phyloP scores from a whole-genome alignment of 129 eudicot species.

The Sambucus nigra region DNA sequence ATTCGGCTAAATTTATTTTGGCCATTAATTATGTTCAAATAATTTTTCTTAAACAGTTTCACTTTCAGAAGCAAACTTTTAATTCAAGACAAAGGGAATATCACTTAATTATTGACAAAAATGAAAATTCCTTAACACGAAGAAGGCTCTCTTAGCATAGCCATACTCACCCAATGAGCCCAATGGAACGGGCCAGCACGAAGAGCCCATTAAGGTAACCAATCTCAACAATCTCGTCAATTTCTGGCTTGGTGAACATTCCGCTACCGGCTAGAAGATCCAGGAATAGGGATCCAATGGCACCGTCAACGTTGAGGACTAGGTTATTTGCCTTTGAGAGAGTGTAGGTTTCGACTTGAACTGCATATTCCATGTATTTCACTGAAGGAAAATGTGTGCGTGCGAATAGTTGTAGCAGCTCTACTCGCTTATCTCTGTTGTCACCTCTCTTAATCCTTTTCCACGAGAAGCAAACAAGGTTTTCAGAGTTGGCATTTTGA shows the following conservation, averaged over 20 bases:
- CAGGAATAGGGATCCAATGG: slow-evolving; percentile 91
- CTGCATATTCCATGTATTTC: slow-evolving; percentile 97
- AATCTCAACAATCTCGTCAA: slow-evolving; percentile 82
- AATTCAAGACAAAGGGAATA: no score
- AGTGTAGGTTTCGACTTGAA: slow-evolving; percentile 88
- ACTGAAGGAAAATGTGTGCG: slow-evolving; percentile 89
- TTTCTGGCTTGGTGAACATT: slow-evolving; percentile 94
- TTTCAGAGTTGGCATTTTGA: background rate
- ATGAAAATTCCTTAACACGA: background rate
- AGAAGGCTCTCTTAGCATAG: background rate
- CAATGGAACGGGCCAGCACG: slow-evolving; percentile 93
- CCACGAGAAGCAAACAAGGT: slow-evolving; percentile 2
- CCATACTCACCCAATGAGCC: slow-evolving; percentile 85
- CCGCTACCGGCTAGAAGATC: slow-evolving; percentile 97
- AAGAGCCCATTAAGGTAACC: slow-evolving; percentile 99
- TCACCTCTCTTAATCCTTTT: slow-evolving; percentile 92
- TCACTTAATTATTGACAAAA: no score
- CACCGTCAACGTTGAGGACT: slow-evolving; percentile 95
- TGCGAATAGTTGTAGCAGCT: slow-evolving; percentile 72
- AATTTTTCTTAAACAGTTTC: no score
- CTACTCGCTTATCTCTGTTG: slow-evolving; percentile 98
- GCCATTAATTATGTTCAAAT: no score
- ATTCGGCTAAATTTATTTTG: no score
- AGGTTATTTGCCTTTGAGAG: slow-evolving; percentile 92
- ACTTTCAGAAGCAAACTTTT: no score